Conservation (phyloP, 768 basidiomycete genomes). For the Kwoniella dejecticola region DNA sequence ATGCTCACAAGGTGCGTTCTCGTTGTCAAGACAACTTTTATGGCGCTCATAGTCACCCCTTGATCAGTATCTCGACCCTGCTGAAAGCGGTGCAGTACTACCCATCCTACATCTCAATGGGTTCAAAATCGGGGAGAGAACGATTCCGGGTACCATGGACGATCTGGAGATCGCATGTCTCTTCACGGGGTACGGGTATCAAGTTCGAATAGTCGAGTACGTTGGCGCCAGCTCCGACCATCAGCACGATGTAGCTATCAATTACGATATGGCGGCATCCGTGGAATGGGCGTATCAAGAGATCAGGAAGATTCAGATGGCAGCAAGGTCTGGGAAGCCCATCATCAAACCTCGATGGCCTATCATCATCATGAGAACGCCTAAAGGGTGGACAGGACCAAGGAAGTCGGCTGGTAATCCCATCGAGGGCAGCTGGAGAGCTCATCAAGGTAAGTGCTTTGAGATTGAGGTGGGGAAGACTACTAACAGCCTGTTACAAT, state of each 20-base stretch:
- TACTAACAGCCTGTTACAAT: too few relatives aligned
- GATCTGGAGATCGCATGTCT: constrained; percentile 68
- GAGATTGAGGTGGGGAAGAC: too few relatives aligned
- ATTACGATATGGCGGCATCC: constrained; percentile 75
- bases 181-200: constrained; percentile 70
- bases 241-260: constrained; percentile 58
- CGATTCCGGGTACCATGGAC: constrained; percentile 88
- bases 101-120: constrained; percentile 81
- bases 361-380: constrained; percentile 78
- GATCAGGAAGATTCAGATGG: constrained; percentile 69
- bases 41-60: background rate
- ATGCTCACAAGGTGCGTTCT: constrained; percentile 67
- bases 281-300: constrained; percentile 71
- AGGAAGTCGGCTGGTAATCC: constrained; percentile 68
- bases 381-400: constrained; percentile 78
- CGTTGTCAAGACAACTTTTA: background rate
- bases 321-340: constrained; percentile 73
- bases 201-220: constrained; percentile 75
- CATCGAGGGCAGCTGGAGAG: constrained; percentile 77
- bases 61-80: constrained; percentile 75
- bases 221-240: constrained; percentile 58
- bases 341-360: constrained; percentile 91
- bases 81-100: constrained; percentile 85
- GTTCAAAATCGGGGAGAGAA: constrained; percentile 74
- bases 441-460: constrained; percentile 70